Conservation (phyloP, 495 filamentous ascomycete genomes). For the Aspergillus sclerotiicarbonarius region DNA sequence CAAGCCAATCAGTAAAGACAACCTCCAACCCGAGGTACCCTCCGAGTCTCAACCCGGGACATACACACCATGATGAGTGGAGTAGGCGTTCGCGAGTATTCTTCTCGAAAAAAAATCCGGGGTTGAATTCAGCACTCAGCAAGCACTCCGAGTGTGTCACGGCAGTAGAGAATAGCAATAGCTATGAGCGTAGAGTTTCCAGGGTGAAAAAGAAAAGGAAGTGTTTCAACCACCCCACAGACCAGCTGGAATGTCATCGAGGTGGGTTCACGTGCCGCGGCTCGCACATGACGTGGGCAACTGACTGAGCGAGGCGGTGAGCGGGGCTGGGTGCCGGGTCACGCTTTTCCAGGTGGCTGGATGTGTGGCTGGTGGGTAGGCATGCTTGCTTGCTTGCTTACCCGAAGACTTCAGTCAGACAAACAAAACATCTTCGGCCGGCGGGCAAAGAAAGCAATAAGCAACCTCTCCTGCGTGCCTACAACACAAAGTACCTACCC, state of each 20-base stretch:
- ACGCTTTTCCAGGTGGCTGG: not conserved
- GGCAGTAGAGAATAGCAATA: not conserved
- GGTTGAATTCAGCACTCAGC: not conserved
- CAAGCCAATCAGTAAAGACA: slow-evolving; percentile 2
- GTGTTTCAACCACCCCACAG: slow-evolving; percentile 3
- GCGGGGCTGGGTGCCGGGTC: slow-evolving; percentile 2
- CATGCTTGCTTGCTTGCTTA: no score
- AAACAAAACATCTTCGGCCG: no score
- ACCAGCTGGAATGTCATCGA: not conserved
- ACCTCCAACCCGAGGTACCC: not conserved
- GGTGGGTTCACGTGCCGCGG: slow-evolving; percentile 22
- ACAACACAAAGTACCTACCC: no score
- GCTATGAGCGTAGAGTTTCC: not conserved
- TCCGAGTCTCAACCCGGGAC: not conserved
- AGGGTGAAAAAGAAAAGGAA: slow-evolving; percentile 5
- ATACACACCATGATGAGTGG: not conserved
- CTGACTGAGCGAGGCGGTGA: slow-evolving; percentile 8
- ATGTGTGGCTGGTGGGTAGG: not conserved
- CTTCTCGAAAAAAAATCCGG: not conserved
- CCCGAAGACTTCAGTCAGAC: no score
- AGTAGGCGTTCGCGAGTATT: not conserved
- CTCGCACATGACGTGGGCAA: slow-evolving; percentile 31
- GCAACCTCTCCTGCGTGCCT: no score
- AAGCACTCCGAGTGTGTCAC: not conserved
- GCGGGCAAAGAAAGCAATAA: no score